Evolutionary conservation across 139 green algal species (phyloP).

Genomic region (Tetraselmis chui): DNA sequence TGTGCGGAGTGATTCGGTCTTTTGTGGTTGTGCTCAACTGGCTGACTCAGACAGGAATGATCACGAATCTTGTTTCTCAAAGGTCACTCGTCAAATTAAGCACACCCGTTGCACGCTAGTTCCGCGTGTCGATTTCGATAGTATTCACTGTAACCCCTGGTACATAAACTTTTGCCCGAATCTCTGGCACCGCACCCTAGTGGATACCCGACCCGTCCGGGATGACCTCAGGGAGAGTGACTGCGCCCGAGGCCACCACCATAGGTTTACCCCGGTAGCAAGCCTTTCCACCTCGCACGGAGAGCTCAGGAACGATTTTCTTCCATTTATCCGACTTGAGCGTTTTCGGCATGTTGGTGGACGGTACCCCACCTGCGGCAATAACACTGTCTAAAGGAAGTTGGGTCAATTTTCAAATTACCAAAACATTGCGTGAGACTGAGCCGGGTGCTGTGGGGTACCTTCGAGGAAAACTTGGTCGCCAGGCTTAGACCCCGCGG

Average conservation of each 20-base stretch:
- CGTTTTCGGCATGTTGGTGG: constrained; percentile 19
- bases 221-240: constrained; percentile 30
- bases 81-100: no score
- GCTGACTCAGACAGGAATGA: no score
- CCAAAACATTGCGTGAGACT: no score
- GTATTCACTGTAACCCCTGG: not conserved
- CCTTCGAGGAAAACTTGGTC: constrained; percentile 31
- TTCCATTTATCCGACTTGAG: constrained; percentile 41
- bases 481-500: constrained; percentile 23
- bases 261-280: constrained; percentile 26
- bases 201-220: constrained; percentile 34
- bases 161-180: not conserved
- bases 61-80: not conserved
- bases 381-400: not conserved
- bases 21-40: no score
- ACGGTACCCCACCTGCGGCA: constrained; percentile 8
- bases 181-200: constrained; percentile 10
- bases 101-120: no score
- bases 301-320: constrained; percentile 21
- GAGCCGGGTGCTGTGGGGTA: not conserved
- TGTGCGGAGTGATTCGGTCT: no score
- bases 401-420: not conserved
- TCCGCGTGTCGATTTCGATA: no score
- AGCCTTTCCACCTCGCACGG: constrained; percentile 17
- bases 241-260: constrained; percentile 17